These are phyloP conservation scores for Colletotrichum lentis DNA, from an alignment of 2,329 filamentous ascomycete species.

Conservation along the genomic window DNA sequence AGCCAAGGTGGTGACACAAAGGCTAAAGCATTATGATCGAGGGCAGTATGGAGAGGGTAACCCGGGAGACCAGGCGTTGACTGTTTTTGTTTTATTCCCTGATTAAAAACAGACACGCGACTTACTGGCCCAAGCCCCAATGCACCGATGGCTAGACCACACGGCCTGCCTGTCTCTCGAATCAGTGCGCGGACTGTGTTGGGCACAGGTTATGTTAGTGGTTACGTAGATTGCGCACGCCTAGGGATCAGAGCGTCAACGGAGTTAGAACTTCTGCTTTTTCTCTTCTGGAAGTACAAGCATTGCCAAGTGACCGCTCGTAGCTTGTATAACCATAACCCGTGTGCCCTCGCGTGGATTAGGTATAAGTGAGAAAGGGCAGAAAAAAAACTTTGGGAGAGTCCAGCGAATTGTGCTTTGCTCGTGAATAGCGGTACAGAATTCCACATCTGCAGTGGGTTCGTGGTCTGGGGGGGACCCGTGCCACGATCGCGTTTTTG, in stretches of 20 bases:
- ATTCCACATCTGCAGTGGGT: background rate
- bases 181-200: background rate
- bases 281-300: background rate
- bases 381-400: background rate
- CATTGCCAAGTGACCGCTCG: background rate
- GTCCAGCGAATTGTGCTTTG: background rate
- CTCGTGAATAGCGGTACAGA: background rate
- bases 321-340: background rate
- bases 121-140: constrained; percentile 29
- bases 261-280: background rate
- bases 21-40: background rate
- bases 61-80: constrained; percentile 20
- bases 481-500: constrained; percentile 32
- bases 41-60: constrained; percentile 8
- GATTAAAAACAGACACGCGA: constrained; percentile 34
- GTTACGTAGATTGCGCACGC: background rate
- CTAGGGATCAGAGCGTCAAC: background rate
- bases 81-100: constrained; percentile 36
- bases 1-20: background rate
- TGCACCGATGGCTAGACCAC: background rate
- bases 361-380: no score
- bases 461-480: constrained; percentile 14
- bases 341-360: background rate
- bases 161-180: background rate
- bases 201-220: background rate